A percentile compares a stretch with the other conserved stretches of the same genome.
These are phyloP conservation scores for Rhexocercosporidium sp. DNA, from an alignment of 2,329 filamentous ascomycete genomes.

Conservation along the genomic window DNA sequence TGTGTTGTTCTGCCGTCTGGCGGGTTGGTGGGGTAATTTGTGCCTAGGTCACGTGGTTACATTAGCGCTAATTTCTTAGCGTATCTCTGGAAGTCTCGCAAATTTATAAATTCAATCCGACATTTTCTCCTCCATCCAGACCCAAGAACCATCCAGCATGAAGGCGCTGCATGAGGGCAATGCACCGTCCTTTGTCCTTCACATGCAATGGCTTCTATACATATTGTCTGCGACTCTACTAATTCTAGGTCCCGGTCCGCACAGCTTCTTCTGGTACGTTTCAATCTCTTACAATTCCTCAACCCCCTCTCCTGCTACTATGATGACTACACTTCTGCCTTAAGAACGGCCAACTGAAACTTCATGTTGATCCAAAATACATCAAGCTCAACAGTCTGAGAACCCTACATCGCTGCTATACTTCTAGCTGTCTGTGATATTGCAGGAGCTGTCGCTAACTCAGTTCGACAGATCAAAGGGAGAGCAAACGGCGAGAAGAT, in stretches of 20 bases:
- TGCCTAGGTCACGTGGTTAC: neutral
- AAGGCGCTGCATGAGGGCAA: neutral
- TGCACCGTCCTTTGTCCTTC: neutral
- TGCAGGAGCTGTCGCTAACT: constrained; percentile 7
- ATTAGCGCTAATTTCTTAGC: neutral
- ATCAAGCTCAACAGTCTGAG: constrained; percentile 73
- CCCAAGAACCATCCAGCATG: neutral
- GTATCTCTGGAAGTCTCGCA: neutral
- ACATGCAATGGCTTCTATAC: neutral
- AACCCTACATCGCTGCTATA: constrained; percentile 2
- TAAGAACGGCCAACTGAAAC: constrained; percentile 72
- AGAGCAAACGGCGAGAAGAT: neutral
- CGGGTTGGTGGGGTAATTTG: constrained; percentile 12
- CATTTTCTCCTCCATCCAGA: neutral
- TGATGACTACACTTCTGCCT: constrained; percentile 63
- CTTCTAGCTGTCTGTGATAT: neutral
- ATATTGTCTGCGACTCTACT: neutral
- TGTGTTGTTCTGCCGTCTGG: constrained; percentile 3
- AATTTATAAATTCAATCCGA: neutral
- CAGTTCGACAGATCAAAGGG: neutral
- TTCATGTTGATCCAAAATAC: constrained; percentile 59
- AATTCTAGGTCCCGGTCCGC: neutral
- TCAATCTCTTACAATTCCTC: constrained; percentile 16
- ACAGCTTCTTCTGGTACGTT: constrained; percentile 25
- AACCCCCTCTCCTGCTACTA: constrained; percentile 24